Conservation (phyloP, 2,329 filamentous ascomycete species). For the Neopestalotiopsis sp. region DNA sequence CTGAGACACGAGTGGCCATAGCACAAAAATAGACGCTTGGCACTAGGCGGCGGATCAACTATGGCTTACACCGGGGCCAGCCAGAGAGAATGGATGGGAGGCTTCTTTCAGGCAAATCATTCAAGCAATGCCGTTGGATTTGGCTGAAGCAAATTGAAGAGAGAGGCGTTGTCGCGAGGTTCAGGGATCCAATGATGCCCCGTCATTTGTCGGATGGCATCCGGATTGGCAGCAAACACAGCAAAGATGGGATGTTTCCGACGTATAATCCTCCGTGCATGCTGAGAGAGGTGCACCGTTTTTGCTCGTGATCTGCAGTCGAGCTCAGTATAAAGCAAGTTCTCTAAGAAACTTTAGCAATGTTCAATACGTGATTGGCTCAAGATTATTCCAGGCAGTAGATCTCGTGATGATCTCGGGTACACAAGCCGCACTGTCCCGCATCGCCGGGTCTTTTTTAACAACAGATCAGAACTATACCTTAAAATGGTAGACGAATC, state of each 20-base stretch:
- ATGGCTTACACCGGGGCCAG: background rate
- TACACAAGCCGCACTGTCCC: background rate
- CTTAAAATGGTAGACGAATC: background rate
- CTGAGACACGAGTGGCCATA: constrained; percentile 7
- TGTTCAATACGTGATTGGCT: too few species aligned
- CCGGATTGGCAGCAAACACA: background rate
- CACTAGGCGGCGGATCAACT: background rate
- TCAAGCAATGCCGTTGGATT: background rate
- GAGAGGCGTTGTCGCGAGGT: background rate
- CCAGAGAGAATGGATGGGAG: too few species aligned
- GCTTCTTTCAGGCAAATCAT: too few species aligned
- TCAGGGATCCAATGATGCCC: background rate
- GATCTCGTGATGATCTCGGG: background rate
- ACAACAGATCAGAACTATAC: background rate
- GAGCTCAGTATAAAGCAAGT: too few species aligned
- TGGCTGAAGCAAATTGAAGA: background rate
- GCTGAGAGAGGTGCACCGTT: background rate
- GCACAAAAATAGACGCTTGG: constrained; percentile 13
- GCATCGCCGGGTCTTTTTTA: background rate
- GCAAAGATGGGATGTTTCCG: background rate
- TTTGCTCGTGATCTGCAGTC: too few species aligned
- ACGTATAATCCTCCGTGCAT: background rate
- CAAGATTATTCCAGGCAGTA: too few species aligned
- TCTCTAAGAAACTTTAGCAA: too few species aligned
- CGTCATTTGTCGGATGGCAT: background rate